Base-by-base conservation (phyloP, 371 early-diverging fungal species). In the Encephalitozoon cuniculi region DNA sequence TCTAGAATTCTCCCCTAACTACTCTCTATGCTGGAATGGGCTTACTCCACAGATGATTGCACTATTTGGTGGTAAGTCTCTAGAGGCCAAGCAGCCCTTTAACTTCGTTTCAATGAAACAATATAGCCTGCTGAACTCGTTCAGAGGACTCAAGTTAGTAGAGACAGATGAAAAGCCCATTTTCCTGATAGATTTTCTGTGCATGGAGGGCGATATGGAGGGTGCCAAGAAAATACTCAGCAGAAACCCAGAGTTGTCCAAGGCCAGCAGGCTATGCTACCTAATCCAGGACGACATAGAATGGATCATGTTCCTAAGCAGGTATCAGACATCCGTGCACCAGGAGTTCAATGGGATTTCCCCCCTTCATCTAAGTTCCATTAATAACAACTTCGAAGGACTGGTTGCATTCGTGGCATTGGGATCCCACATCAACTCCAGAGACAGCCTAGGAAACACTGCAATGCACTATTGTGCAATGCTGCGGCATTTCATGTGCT, bases 141-240 rank as follows among this genome's bases (percentile, higher is more conserved):
- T 49, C 18, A 64, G 66, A 41, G 66, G 63, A 37, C 26, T 77
- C 21, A 46, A 63, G 9, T 0, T 77, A 4, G 28, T n/a, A 7
- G 66, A 74, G 37, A n/a, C 55, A 23, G 34, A 55, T 1, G 68
- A 74, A 15, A 54, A 77, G 32, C 77, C 80, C 11, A 46, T 80
- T 6, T 80, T 80, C 74, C 23, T 68, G n/a, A 12, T 80, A 15
- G 80, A 80, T 43, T 77, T 80, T 54, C 8, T 67, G 4, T 77
- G 77, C 64, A 76, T 80, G 68, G 44, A 53, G 2, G 51, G 46
- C n/a, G 21, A 80, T 4, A 63, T 44, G 15, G 39, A 41, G 2
- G 21, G 11, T 5, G 26, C 77, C 12, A 63, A 52, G 41, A 71
- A 74, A 37, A 3, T 80, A 12, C 77, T 80, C 8, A 64, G 69